Conservation (phyloP, 2,329 filamentous ascomycete genomes). For the Penicillium olsonii region DNA sequence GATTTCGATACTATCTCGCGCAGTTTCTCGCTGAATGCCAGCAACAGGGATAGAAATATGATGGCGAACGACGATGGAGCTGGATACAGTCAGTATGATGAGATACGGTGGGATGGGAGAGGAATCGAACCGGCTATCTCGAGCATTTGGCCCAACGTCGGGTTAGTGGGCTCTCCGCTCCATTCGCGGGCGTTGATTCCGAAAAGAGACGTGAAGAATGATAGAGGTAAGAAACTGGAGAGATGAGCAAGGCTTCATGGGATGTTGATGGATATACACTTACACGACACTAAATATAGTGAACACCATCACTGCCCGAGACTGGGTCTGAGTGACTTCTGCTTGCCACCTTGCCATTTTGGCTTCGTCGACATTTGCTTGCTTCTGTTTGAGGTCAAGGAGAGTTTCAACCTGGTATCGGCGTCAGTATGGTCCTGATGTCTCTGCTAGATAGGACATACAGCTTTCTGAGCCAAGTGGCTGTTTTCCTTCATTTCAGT, state of each 20-base stretch:
- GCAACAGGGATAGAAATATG: constrained; percentile 54
- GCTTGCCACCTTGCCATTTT: constrained; percentile 64
- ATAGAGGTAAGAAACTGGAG: constrained; percentile 58
- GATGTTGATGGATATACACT: constrained; percentile 7
- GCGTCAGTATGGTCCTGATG: constrained; percentile 3
- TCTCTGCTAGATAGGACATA: constrained; percentile 27
- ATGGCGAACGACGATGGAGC: constrained; percentile 52
- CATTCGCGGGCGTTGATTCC: constrained; percentile 67
- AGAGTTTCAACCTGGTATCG: constrained; percentile 60
- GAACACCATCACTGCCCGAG: constrained; percentile 60
- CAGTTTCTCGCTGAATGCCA: constrained; percentile 53
- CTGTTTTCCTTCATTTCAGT: constrained; percentile 62
- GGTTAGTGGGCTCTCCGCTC: constrained; percentile 50
- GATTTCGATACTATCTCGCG: constrained; percentile 27
- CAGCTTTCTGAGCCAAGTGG: constrained; percentile 59
- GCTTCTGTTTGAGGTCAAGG: constrained; percentile 67
- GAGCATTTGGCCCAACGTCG: constrained; percentile 32
- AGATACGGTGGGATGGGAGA: too few species aligned
- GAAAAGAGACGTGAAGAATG: constrained; percentile 66
- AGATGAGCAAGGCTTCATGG: too few species aligned
- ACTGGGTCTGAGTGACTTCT: constrained; percentile 63
- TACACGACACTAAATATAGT: constrained; percentile 65
- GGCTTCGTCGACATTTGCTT: constrained; percentile 67
- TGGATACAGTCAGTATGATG: constrained; percentile 11
- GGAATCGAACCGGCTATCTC: constrained; percentile 26